Percentiles rank a stretch among this genome's conserved stretches.
Evolutionary conservation across 2,329 filamentous ascomycete genomes (phyloP).

Genomic region (Alternaria brassicicola): DNA sequence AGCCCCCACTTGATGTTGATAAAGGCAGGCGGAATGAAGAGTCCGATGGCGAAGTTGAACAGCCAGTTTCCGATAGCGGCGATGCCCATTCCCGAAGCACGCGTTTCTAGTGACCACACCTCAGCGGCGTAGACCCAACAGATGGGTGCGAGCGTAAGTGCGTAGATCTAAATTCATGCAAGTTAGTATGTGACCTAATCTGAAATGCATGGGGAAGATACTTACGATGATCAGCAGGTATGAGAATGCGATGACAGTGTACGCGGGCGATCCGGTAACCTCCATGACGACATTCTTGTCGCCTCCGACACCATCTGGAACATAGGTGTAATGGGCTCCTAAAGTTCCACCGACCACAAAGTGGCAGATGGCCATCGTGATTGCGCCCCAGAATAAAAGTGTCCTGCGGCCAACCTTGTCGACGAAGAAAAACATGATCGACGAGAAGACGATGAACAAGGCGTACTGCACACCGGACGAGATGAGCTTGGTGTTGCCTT

Average conservation of each 20-base stretch:
- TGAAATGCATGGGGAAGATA: neutral
- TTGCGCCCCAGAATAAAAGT: constrained; percentile 67
- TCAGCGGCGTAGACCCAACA: constrained; percentile 66
- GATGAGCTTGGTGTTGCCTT: constrained; percentile 64
- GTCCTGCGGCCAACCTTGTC: constrained; percentile 76
- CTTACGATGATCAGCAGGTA: constrained; percentile 70
- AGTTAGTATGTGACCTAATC: neutral
- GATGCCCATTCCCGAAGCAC: constrained; percentile 68
- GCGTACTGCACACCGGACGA: constrained; percentile 75
- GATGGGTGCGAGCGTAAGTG: constrained; percentile 67
- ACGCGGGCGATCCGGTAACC: constrained; percentile 53
- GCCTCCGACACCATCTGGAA: constrained; percentile 49
- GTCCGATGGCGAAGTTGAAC: constrained; percentile 61
- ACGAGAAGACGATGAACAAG: constrained; percentile 80
- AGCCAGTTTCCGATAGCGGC: constrained; percentile 69
- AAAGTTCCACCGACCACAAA: constrained; percentile 60
- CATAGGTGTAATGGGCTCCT: constrained; percentile 51
- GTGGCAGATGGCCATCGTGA: constrained; percentile 66
- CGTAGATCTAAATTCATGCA: constrained; percentile 56
- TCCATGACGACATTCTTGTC: constrained; percentile 61
- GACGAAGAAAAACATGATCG: constrained; percentile 75
- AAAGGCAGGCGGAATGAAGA: constrained; percentile 65
- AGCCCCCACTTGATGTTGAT: constrained; percentile 64
- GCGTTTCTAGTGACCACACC: constrained; percentile 64
- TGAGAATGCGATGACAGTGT: constrained; percentile 68